These are phyloP conservation scores for Pythium sp. DNA, from an alignment of 352 stramenopile genomes.

Conservation along the genomic window DNA sequence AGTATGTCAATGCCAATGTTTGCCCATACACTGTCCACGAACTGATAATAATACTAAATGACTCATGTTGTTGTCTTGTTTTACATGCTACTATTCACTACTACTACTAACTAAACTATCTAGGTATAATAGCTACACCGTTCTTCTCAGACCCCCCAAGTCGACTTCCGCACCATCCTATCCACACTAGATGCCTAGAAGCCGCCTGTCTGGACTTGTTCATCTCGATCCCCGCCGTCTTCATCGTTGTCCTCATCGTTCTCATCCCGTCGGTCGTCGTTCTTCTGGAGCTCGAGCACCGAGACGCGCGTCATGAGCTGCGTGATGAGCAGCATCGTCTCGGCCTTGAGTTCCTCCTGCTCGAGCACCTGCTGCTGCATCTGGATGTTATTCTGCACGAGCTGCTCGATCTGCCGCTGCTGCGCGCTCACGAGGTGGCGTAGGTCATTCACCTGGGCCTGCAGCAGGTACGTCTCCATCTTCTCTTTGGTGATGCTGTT, in stretches of 20 bases:
- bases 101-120: neutral
- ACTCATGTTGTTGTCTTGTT: neutral
- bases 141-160: neutral
- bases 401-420: constrained; percentile 71
- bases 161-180: neutral
- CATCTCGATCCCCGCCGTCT: constrained; percentile 17
- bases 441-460: constrained; percentile 51
- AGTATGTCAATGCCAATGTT: neutral
- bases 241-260: constrained; percentile 28
- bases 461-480: constrained; percentile 23
- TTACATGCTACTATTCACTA: neutral
- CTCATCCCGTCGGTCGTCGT: constrained; percentile 24
- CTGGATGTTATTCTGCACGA: constrained; percentile 70
- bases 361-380: constrained; percentile 81
- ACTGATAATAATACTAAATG: neutral
- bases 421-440: constrained; percentile 47
- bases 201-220: neutral
- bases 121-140: neutral
- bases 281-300: constrained; percentile 62
- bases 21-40: neutral
- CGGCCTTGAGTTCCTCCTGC: constrained; percentile 77
- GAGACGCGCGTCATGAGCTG: constrained; percentile 85
- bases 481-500: constrained; percentile 11
- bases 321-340: constrained; percentile 83
- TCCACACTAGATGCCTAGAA: neutral